These are phyloP conservation scores for Neonectria magnoliae DNA, from an alignment of 2,329 filamentous ascomycete species.

Conservation along the genomic window DNA sequence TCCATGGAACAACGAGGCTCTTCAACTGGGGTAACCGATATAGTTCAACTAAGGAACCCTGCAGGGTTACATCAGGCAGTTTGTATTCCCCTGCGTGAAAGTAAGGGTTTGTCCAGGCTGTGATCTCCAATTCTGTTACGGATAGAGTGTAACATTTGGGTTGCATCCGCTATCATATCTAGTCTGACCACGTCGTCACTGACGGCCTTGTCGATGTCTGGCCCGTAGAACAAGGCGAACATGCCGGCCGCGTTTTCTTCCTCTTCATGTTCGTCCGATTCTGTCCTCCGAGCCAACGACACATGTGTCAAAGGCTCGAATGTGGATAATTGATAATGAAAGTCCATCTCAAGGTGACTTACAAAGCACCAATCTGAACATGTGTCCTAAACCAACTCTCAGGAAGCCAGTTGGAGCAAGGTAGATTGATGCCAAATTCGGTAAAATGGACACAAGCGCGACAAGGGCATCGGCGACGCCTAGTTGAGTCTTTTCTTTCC, in stretches of 20 bases:
- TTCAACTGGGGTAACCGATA: too few relatives aligned
- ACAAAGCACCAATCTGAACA: conserved; percentile 18
- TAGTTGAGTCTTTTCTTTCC: neutral
- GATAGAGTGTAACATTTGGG: too few relatives aligned
- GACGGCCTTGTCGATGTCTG: conserved; percentile 1
- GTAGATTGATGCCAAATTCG: conserved; percentile 9
- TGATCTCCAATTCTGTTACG: too few relatives aligned
- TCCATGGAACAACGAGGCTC: too few relatives aligned
- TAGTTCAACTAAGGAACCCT: too few relatives aligned
- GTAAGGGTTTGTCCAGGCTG: too few relatives aligned
- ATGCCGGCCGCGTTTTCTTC: conserved; percentile 18
- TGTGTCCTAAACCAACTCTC: neutral
- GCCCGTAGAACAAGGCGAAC: conserved; percentile 9
- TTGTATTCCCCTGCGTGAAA: too few relatives aligned
- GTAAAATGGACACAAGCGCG: conserved; percentile 6
- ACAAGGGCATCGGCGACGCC: conserved; percentile 19
- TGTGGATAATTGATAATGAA: neutral
- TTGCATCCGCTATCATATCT: too few relatives aligned
- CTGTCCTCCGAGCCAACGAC: neutral
- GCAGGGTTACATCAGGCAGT: too few relatives aligned
- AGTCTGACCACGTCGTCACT: neutral
- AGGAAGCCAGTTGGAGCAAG: conserved; percentile 10
- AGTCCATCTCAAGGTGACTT: neutral
- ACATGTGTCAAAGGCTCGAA: conserved; percentile 1
- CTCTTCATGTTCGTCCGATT: neutral